phyloP scores from a whole-genome alignment of 2,329 filamentous ascomycete species.

The Aureobasidium vineae region DNA sequence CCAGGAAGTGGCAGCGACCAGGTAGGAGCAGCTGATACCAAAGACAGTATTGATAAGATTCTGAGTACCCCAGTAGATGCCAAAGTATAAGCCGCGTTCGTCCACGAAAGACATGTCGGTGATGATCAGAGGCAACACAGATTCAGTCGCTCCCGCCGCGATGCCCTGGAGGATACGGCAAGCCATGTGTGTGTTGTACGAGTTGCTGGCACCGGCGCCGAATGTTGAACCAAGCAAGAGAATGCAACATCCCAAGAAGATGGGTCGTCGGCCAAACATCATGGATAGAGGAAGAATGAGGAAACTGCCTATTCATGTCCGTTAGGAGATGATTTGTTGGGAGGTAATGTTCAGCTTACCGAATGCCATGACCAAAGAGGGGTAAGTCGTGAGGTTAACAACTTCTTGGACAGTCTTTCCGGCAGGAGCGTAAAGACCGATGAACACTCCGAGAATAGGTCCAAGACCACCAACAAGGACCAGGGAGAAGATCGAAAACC shows the following conservation, averaged over 20 bases:
- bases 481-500: constrained; percentile 41
- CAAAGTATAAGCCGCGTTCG: constrained; percentile 41
- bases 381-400: constrained; percentile 41
- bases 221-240: constrained; percentile 40
- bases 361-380: constrained; percentile 44
- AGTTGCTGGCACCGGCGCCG: constrained; percentile 38
- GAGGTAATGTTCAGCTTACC: constrained; percentile 30
- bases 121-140: constrained; percentile 43
- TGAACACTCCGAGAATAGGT: constrained; percentile 40
- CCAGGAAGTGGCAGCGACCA: constrained; percentile 41
- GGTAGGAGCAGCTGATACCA: constrained; percentile 41
- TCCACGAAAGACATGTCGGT: constrained; percentile 46
- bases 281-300: constrained; percentile 44
- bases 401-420: constrained; percentile 35
- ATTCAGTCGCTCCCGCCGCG: constrained; percentile 44
- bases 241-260: constrained; percentile 36
- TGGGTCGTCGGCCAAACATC: constrained; percentile 42
- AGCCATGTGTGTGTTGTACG: constrained; percentile 42
- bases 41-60: constrained; percentile 40
- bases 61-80: constrained; percentile 44
- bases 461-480: constrained; percentile 54
- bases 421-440: constrained; percentile 36
- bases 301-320: constrained; percentile 31
- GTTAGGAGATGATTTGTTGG: background rate
- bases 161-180: constrained; percentile 40